A percentile compares a stretch with the other conserved stretches of the same genome.
Conservation (phyloP, 2,329 filamentous ascomycete genomes). For the Alternaria sp. region DNA sequence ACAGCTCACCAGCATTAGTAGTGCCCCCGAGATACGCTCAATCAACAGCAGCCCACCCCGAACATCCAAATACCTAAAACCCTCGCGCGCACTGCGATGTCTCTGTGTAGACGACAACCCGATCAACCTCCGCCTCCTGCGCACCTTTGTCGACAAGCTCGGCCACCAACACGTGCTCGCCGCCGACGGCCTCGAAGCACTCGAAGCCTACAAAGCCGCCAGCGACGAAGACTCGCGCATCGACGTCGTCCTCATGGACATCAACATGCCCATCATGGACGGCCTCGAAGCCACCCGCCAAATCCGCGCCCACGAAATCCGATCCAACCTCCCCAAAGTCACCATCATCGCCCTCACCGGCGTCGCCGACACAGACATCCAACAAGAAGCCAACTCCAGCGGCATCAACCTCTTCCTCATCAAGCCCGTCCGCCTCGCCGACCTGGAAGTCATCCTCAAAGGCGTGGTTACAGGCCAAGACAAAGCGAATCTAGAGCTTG, state of each 20-base stretch:
- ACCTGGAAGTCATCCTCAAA: conserved; percentile 51
- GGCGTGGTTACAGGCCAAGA: conserved; percentile 42
- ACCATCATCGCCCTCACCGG: conserved; percentile 62
- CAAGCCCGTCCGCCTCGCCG: conserved; percentile 57
- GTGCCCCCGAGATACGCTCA: conserved; percentile 41
- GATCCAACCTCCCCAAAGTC: conserved; percentile 50
- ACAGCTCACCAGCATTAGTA: conserved; percentile 33
- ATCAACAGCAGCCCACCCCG: conserved; percentile 22
- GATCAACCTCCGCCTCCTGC: conserved; percentile 48
- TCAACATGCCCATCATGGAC: conserved; percentile 49
- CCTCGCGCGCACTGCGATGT: conserved; percentile 34
- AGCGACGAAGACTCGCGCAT: conserved; percentile 22
- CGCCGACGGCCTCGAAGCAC: conserved; percentile 46
- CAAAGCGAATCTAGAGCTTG: conserved; percentile 26
- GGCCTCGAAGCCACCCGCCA: conserved; percentile 50
- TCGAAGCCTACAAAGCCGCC: conserved; percentile 37
- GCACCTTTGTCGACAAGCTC: conserved; percentile 46
- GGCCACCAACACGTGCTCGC: conserved; percentile 43
- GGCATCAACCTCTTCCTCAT: conserved; percentile 64
- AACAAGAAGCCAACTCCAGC: conserved; percentile 59
- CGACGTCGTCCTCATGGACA: conserved; percentile 46
- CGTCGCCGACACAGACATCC: conserved; percentile 57
- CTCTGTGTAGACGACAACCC: conserved; percentile 51
- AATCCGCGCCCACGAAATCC: conserved; percentile 55
- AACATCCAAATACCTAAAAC: conserved; percentile 22